Evolutionary conservation across 345 rosid species (phyloP), one percentile per base, ranked within the genome.

Genomic region (Clausena lansium): DNA sequence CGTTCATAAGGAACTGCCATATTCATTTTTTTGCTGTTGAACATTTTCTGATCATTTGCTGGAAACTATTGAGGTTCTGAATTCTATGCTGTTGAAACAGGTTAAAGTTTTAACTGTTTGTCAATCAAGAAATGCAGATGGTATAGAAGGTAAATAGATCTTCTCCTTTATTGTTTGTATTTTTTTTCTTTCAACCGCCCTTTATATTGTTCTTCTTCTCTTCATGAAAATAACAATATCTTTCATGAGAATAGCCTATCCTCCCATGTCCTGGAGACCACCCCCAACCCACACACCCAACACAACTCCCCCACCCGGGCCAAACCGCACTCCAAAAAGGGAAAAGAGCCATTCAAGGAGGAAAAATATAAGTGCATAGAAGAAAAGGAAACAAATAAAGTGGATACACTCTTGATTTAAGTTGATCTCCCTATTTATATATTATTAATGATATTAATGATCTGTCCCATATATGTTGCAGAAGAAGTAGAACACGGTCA

Each of bases 41-140:
- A 50, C 22, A 41, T 7, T 67, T 74, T 77, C 4, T 59, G 58
- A 66, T 47, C 39, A 33, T 30, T 22, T 70, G 47, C 71, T 66
- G 35, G 27, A 28, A 70, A 70, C 30, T 9, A 66, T n/a, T 45
- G 9, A 64, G 28, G 36, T 70, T 75, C 70, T 77, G 35, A 22
- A 9, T 45, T 73, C 41, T 68, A 33, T 79, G 69, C 50, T 70
- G 28, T 76, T 80, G 73, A 47, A 78, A 81, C 87, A 95, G 98
- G 86, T 79, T 35, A 92, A 79, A 85, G 91, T 94, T 58, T 95
- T 96, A 58, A 90, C 97, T 19, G 86, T 85, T 24, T 96, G 97
- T 87, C 98, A 94, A 79, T 85, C 98, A 25, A 90, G 82, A 83
- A 81, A 80, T 75, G 41, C 41, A n/a, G 88, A 92, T 71, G 61